phyloP scores from a whole-genome alignment of 352 stramenopile genomes.

The Globisporangium nunn region DNA sequence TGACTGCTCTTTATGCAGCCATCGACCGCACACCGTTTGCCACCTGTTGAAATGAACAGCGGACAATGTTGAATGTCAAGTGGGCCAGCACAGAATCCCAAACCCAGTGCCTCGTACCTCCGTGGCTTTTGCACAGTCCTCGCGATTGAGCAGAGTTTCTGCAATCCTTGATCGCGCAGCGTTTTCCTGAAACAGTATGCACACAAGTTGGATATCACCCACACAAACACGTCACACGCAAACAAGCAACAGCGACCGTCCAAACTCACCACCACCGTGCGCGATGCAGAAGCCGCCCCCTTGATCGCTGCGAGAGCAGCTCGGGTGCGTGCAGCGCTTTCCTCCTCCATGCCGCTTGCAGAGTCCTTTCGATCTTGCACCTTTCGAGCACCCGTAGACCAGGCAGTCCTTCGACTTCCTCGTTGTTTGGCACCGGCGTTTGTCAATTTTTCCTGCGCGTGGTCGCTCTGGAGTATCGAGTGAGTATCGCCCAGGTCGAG shows the following conservation, averaged over 20 bases:
- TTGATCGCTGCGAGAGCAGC: conserved; percentile 72
- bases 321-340: conserved; percentile 55
- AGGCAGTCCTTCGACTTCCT: conserved; percentile 70
- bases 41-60: conserved; percentile 21
- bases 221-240: neutral
- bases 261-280: conserved; percentile 63
- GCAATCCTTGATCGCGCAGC: conserved; percentile 50
- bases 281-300: conserved; percentile 79
- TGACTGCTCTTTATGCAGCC: conserved; percentile 71
- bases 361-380: conserved; percentile 65
- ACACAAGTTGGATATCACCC: neutral
- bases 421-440: conserved; percentile 23
- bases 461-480: conserved; percentile 21
- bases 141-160: conserved; percentile 79
- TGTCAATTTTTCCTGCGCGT: neutral
- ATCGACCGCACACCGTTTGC: conserved; percentile 48
- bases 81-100: neutral
- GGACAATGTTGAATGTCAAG: neutral
- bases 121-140: conserved; percentile 82
- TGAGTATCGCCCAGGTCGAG: conserved; percentile 27
- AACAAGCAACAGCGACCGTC: neutral
- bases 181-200: conserved; percentile 34
- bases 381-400: conserved; percentile 63
- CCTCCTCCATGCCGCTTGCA: conserved; percentile 84
- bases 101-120: conserved; percentile 28